A percentile compares a stretch with the other conserved stretches of the same genome.
These are phyloP conservation scores for Daedalea quercina DNA, from an alignment of 768 basidiomycete genomes.

Conservation along the genomic window DNA sequence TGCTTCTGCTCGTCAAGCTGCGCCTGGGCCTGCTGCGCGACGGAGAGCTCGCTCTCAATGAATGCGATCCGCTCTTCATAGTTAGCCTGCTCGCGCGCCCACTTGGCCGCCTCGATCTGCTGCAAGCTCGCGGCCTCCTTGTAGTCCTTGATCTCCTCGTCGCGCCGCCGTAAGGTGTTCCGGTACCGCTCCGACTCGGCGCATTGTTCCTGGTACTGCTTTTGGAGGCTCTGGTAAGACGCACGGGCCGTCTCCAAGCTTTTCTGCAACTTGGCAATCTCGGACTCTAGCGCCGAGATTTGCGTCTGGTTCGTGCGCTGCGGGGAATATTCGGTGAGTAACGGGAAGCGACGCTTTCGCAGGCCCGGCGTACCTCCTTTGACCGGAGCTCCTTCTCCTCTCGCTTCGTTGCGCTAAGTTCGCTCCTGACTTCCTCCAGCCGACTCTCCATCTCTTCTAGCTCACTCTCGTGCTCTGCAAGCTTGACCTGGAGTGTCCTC, in stretches of 20 bases:
- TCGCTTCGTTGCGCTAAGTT: constrained; percentile 73
- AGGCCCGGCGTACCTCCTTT: constrained; percentile 59
- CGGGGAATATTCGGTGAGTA: constrained; percentile 15
- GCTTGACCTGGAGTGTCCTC: constrained; percentile 53
- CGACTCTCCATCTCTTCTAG: constrained; percentile 72
- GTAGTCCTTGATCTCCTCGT: constrained; percentile 61
- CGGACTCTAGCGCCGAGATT: constrained; percentile 67
- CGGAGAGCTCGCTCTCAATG: constrained; percentile 65
- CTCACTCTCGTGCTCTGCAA: constrained; percentile 76
- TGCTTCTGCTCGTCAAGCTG: constrained; percentile 90
- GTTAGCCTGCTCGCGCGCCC: constrained; percentile 55
- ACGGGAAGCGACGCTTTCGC: constrained; percentile 1
- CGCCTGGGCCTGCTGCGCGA: constrained; percentile 65
- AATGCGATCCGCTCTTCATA: constrained; percentile 65
- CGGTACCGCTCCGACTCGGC: constrained; percentile 77
- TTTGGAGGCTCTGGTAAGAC: constrained; percentile 72
- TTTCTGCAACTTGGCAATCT: constrained; percentile 71
- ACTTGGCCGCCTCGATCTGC: constrained; percentile 61
- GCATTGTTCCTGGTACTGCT: constrained; percentile 87
- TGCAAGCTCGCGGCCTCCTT: constrained; percentile 56
- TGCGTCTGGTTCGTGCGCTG: constrained; percentile 57
- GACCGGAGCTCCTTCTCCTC: constrained; percentile 90
- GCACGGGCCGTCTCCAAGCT: constrained; percentile 65
- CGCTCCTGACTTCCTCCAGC: constrained; percentile 72
- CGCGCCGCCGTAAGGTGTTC: constrained; percentile 64